Evolutionary conservation across 495 filamentous ascomycete genomes (phyloP), one percentile per base, ranked within the genome.

Genomic region (Diplogelasinospora grovesii): DNA sequence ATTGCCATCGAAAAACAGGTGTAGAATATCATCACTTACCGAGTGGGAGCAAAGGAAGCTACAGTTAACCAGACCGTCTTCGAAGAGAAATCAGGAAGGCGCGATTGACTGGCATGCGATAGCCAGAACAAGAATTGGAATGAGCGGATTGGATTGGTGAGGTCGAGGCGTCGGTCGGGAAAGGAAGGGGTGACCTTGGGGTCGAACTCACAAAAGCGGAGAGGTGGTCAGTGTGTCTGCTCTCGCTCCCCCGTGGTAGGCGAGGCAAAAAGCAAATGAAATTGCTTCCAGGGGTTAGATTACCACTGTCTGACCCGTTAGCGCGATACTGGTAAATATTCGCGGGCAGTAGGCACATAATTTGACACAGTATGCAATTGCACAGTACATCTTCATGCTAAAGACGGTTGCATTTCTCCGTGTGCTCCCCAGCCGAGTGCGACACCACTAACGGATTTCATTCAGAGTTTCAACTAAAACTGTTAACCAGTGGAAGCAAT

Each of bases 251-350:
- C 28, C 1, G 13, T 10, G 43, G 37, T 21, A 19, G n/a, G n/a
- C n/a, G n/a, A n/a, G n/a, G n/a, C n/a, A 21, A 44, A 53, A 54
- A 54, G 52, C 45, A 58, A 58, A 55, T 58, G 55, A 55, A 49
- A 48, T 46, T n/a, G n/a, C n/a, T 36, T 31, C 43, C 48, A 45
- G 40, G 38, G 31, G 52, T 52, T 52, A 55, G 46, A 50, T 33
- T 45, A 41, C n/a, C n/a, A n/a, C n/a, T n/a, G n/a, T n/a, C n/a
- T n/a, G 44, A 29, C 46, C 43, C 44, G 48, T 28, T 52, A 51
- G 25, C 36, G 44, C 35, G 40, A 48, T n/a, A n/a, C n/a, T n/a
- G n/a, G n/a, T n/a, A n/a, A n/a, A n/a, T n/a, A n/a, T n/a, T n/a
- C n/a, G n/a, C n/a, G n/a, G n/a, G n/a, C n/a, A n/a, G n/a, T n/a